Evolutionary conservation across 2,329 filamentous ascomycete genomes (phyloP).

Genomic region (Clarireedia paspali): DNA sequence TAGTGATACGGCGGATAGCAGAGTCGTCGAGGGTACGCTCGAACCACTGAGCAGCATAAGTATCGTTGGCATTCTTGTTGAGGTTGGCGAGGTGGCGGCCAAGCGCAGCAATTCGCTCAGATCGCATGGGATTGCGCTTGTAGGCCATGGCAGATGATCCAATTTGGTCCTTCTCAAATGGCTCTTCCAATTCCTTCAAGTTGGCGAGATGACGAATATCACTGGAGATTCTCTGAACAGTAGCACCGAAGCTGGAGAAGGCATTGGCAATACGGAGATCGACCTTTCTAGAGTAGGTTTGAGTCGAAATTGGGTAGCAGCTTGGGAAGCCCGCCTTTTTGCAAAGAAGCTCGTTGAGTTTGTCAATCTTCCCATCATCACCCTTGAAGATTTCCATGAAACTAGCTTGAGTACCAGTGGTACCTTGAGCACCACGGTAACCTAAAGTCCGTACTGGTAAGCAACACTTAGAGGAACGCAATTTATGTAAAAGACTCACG

Average conservation of each 20-base stretch:
- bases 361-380: conserved; percentile 43
- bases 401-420: conserved; percentile 38
- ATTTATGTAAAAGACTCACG: neutral
- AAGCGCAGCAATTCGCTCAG: conserved; percentile 39
- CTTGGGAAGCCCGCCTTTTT: conserved; percentile 45
- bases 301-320: conserved; percentile 45
- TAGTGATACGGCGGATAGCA: conserved; percentile 55
- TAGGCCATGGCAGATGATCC: conserved; percentile 54
- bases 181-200: conserved; percentile 81
- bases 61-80: conserved; percentile 41
- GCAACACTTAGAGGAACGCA: neutral
- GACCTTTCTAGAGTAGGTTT: conserved; percentile 74
- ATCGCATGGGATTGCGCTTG: conserved; percentile 43
- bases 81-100: conserved; percentile 37
- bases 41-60: conserved; percentile 62
- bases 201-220: conserved; percentile 69
- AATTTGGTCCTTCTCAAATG: conserved; percentile 78
- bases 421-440: conserved; percentile 62
- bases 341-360: conserved; percentile 49
- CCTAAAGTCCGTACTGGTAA: neutral
- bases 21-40: conserved; percentile 63
- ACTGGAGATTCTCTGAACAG: conserved; percentile 64
- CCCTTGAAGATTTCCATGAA: conserved; percentile 41
- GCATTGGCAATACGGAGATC: conserved; percentile 76
- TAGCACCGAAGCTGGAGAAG: conserved; percentile 71